phyloP scores from a whole-genome alignment of 2,329 filamentous ascomycete species.

The Aspergillaceae sp. region DNA sequence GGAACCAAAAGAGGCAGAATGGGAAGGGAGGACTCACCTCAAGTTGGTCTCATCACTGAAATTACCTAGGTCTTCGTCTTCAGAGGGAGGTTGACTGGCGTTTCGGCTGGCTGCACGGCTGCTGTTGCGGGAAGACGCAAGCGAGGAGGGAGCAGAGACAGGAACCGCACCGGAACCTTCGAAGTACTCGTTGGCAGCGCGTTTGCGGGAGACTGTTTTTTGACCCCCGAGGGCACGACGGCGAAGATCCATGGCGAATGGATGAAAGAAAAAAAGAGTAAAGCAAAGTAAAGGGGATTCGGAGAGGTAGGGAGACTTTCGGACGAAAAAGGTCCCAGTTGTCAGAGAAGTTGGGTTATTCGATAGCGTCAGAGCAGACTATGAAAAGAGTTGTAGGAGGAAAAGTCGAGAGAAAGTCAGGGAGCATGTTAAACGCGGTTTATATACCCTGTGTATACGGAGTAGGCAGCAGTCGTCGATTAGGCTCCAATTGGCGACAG shows the following conservation, averaged over 20 bases:
- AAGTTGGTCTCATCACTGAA: conserved; percentile 51
- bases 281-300: background rate
- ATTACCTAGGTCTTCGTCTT: conserved; percentile 50
- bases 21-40: conserved; percentile 36
- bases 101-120: conserved; percentile 33
- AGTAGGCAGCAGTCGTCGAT: background rate
- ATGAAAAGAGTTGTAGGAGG: no score
- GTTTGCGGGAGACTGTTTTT: conserved; percentile 58
- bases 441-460: no score
- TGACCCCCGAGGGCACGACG: conserved; percentile 49
- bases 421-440: no score
- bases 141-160: conserved; percentile 38
- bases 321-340: no score
- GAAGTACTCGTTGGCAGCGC: conserved; percentile 37
- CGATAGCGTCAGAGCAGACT: no score
- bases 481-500: no score
- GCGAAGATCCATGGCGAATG: no score
- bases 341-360: no score
- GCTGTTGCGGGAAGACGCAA: conserved; percentile 42
- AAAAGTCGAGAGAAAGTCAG: no score
- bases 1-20: conserved; percentile 18
- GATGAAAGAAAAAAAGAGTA: no score
- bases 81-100: conserved; percentile 48
- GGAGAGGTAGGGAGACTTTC: background rate
- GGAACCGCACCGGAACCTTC: conserved; percentile 47